Percentiles rank a stretch among this genome's conserved stretches.
phyloP scores from a whole-genome alignment of 805 yeast species.

The Metschnikowia koreensis region DNA sequence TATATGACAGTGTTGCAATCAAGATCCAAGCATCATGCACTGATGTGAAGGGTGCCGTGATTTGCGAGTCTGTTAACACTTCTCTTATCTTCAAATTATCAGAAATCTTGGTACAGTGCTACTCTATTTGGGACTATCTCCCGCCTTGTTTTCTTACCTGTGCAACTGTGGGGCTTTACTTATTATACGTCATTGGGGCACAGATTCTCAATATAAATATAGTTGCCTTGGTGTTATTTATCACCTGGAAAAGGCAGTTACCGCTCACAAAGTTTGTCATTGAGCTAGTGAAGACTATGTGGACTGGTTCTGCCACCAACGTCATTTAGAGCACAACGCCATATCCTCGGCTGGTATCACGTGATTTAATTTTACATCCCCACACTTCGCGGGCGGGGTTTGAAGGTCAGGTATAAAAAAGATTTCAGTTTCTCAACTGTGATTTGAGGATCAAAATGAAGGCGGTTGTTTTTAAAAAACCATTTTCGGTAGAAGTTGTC shows the following conservation, averaged over 20 bases:
- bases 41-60: neutral
- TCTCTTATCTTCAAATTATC: slow-evolving; percentile 17
- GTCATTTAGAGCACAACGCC: neutral
- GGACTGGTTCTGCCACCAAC: slow-evolving; percentile 4
- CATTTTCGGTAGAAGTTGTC: slow-evolving; percentile 39
- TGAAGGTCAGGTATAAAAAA: neutral
- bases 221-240: slow-evolving; percentile 5
- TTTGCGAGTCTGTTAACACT: slow-evolving; percentile 7
- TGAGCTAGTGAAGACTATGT: slow-evolving; percentile 5
- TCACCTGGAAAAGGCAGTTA: slow-evolving; percentile 5
- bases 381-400: neutral
- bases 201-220: slow-evolving; percentile 16
- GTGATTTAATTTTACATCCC: neutral
- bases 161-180: slow-evolving; percentile 13
- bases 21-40: slow-evolving; percentile 8
- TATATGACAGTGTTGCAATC: slow-evolving; percentile 10
- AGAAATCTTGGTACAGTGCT: slow-evolving; percentile 8
- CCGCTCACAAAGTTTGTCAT: slow-evolving; percentile 7
- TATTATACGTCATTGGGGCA: slow-evolving; percentile 15
- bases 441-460: slow-evolving; percentile 32
- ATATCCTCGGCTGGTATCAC: slow-evolving; percentile 1
- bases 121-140: slow-evolving; percentile 6
- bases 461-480: slow-evolving; percentile 50
- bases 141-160: slow-evolving; percentile 12
- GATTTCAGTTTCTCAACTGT: too few relatives aligned